phyloP scores from a whole-genome alignment of 139 green algal genomes.

The Chlamydomonas sphaeroides region DNA sequence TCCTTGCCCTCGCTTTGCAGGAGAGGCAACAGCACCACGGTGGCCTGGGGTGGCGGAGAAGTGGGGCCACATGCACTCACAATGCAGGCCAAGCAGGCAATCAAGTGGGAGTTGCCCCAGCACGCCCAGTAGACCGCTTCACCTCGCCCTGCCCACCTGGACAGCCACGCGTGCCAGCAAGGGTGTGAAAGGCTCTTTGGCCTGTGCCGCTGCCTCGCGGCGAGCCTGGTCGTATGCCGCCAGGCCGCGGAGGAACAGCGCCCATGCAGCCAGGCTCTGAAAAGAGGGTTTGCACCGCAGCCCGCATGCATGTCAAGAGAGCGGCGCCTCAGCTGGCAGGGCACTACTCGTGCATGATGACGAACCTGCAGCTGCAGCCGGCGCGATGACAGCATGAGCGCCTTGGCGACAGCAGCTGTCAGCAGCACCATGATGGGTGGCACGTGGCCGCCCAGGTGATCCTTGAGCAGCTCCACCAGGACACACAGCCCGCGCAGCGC shows the following conservation, averaged over 20 bases:
- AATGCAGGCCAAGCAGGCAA: too few relatives aligned
- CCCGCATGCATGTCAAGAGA: not conserved
- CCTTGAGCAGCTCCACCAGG: constrained; percentile 22
- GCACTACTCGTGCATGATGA: not conserved
- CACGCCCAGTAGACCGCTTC: too few relatives aligned
- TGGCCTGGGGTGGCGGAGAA: constrained; percentile 53
- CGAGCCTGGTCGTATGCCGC: too few relatives aligned
- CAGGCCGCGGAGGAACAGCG: constrained; percentile 49
- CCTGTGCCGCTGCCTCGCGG: too few relatives aligned
- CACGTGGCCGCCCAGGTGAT: constrained; percentile 47
- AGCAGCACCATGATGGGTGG: constrained; percentile 66
- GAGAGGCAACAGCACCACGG: constrained; percentile 77
- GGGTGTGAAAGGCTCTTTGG: constrained; percentile 42
- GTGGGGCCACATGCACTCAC: not conserved
- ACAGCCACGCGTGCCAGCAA: constrained; percentile 70
- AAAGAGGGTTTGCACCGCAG: too few relatives aligned
- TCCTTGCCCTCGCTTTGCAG: constrained; percentile 65
- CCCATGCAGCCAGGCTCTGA: constrained; percentile 58
- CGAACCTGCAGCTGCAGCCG: constrained; percentile 51
- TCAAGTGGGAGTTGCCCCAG: too few relatives aligned
- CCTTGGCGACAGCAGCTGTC: constrained; percentile 46
- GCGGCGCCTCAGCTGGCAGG: not conserved
- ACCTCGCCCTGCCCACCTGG: too few relatives aligned
- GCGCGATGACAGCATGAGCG: not conserved
- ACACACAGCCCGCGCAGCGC: constrained; percentile 35